Percentiles rank a stretch among this genome's conserved stretches.
These are phyloP conservation scores for Conringia planisiliqua DNA, from an alignment of 345 rosid species.

Conservation along the genomic window DNA sequence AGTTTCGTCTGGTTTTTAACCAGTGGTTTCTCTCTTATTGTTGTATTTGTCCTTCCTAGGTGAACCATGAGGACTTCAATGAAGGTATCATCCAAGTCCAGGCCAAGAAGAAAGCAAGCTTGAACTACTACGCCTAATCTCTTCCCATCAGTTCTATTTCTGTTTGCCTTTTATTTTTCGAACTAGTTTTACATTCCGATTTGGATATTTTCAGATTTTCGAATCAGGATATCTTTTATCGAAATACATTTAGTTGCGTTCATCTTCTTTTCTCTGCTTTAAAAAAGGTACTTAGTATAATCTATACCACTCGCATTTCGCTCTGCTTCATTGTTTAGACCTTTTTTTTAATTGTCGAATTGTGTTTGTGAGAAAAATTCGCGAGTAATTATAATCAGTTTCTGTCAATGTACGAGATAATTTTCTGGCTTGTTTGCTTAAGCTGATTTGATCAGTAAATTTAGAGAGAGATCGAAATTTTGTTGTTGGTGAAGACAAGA, in stretches of 20 bases:
- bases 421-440: too few species aligned
- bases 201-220: constrained; percentile 12
- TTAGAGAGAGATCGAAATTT: too few species aligned
- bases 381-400: neutral
- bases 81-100: constrained; percentile 99
- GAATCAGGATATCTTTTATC: constrained; percentile 11
- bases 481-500: too few species aligned
- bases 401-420: neutral
- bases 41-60: constrained; percentile 41
- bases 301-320: neutral
- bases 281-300: neutral
- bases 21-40: neutral
- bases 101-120: constrained; percentile 98
- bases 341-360: neutral
- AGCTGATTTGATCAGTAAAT: too few species aligned
- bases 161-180: neutral
- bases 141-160: neutral
- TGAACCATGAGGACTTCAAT: constrained; percentile 96
- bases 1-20: constrained; percentile 14
- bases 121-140: constrained; percentile 82
- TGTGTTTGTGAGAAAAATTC: neutral
- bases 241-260: neutral
- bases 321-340: neutral
- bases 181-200: constrained; percentile 15
- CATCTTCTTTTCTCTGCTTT: neutral